Evolutionary conservation across 768 basidiomycete species (phyloP).

Genomic region (Lepiota brunneoincarnata): DNA sequence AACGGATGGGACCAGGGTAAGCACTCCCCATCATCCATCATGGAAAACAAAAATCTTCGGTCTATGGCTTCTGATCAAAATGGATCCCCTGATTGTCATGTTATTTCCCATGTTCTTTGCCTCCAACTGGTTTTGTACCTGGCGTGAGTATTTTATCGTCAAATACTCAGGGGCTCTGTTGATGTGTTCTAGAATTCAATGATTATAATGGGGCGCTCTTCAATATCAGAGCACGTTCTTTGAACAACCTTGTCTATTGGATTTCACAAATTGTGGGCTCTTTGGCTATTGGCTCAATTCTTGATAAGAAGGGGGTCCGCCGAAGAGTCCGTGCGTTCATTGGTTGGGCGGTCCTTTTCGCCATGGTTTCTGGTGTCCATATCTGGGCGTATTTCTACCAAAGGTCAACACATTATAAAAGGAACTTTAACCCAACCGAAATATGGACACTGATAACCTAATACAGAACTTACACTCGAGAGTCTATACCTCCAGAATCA

Average conservation of each 20-base stretch:
- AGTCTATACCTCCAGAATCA: slow-evolving; percentile 34
- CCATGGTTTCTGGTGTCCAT: slow-evolving; percentile 67
- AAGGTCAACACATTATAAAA: slow-evolving; percentile 38
- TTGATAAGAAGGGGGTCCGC: slow-evolving; percentile 53
- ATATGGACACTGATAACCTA: slow-evolving; percentile 14
- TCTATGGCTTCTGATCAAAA: slow-evolving; percentile 63
- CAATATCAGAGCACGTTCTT: slow-evolving; percentile 71
- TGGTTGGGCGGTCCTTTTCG: slow-evolving; percentile 64
- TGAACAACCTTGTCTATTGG: slow-evolving; percentile 84
- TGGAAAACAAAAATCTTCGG: slow-evolving; percentile 76
- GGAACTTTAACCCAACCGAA: neutral
- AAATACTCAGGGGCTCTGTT: neutral
- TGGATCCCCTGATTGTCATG: slow-evolving; percentile 69
- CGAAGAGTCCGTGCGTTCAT: slow-evolving; percentile 70
- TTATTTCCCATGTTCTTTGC: slow-evolving; percentile 86
- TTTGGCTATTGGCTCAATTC: slow-evolving; percentile 62
- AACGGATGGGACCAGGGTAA: slow-evolving; percentile 70
- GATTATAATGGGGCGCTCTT: slow-evolving; percentile 79
- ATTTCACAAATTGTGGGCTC: slow-evolving; percentile 75
- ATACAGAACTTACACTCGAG: slow-evolving; percentile 55
- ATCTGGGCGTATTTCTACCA: slow-evolving; percentile 79
- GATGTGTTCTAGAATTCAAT: slow-evolving; percentile 57
- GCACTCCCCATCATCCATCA: slow-evolving; percentile 62
- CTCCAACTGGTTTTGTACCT: slow-evolving; percentile 84
- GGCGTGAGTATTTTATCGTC: slow-evolving; percentile 50